Evolutionary conservation across 2,329 filamentous ascomycete species (phyloP), one percentile per base, ranked within the genome.

Genomic region (Diaporthe caulivora): DNA sequence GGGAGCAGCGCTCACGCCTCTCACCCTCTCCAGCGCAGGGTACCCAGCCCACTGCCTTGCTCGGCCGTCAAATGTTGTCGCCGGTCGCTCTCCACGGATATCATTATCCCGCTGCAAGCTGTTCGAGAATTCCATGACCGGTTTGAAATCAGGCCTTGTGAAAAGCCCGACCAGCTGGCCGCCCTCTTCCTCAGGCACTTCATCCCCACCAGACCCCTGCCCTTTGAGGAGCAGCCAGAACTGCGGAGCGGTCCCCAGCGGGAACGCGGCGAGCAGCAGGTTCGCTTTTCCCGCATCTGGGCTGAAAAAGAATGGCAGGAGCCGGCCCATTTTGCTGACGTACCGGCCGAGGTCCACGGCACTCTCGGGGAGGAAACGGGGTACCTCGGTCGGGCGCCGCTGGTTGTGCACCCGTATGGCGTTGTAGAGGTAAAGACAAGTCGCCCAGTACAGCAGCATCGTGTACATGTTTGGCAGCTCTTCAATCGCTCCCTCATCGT

Each of bases 401-500:
- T 40, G n/a, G 21, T 18, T 53, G 49, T 76, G 70, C 7, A 57
- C 17, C 24, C 57, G 67, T 65, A 78, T 75, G 18, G 71, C 69
- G 65, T 47, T 75, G 69, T 77, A 77, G n/a, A 78, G 73, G n/a
- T 77, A 55, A 18, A 78, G 49, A 9, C 73, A 77, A 26, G 58
- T 65, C 21, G 76, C 70, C 68, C 73, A 75, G 58, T 72, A 77
- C 31, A 77, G 60, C 18, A 69, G 51, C 75, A 77, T 75, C 7
- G 72, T 72, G 58, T 78, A 75, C 29, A 77, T 55, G 11, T 75
- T 67, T 24, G 76, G 72, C 24, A 78, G 51, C 37, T 77, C 76
- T 29, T 78, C 76, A 7, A 75, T 75, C 3, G 72, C 54, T 29
- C 17, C 17, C 7, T 62, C 29, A 11, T 75, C 70, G 24, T 72